A percentile compares a stretch with the other conserved stretches of the same genome.
Evolutionary conservation across 2,329 filamentous ascomycete species (phyloP).

Genomic region (Alternaria gaisen): DNA sequence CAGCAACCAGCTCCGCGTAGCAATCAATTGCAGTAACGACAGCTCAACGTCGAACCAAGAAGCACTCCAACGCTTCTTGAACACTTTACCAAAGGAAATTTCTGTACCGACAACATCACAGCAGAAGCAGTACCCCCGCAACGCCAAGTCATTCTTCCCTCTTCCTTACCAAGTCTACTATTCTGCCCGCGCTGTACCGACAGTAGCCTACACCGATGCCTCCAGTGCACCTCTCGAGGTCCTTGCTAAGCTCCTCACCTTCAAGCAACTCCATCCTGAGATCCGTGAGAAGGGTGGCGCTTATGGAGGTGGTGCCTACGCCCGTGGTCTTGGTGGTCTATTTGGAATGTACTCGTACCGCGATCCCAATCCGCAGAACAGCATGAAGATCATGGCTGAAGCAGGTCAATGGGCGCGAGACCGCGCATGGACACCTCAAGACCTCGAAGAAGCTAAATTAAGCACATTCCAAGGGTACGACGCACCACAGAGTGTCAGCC

Average conservation of each 20-base stretch:
- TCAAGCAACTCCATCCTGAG: conserved; percentile 96
- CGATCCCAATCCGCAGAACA: conserved; percentile 92
- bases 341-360: conserved; percentile 98
- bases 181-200: conserved; percentile 81
- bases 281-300: conserved; percentile 98
- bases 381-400: conserved; percentile 81
- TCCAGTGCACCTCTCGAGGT: conserved; percentile 85
- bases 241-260: conserved; percentile 88
- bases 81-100: conserved; percentile 60
- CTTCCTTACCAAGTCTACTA: conserved; percentile 98
- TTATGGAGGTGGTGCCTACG: conserved; percentile 91
- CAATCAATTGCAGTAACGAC: conserved; percentile 84
- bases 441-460: conserved; percentile 95
- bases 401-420: conserved; percentile 85
- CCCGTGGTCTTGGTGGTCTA: conserved; percentile 78
- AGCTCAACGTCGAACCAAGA: conserved; percentile 74
- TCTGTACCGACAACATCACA: conserved; percentile 40
- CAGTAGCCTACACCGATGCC: conserved; percentile 80
- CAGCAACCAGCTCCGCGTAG: conserved; percentile 74
- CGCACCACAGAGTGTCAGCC: conserved; percentile 84
- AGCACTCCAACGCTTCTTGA: conserved; percentile 76
- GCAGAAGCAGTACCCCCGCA: conserved; percentile 51
- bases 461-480: conserved; percentile 93
- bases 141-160: conserved; percentile 83
- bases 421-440: conserved; percentile 80